A percentile compares a stretch with the other conserved stretches of the same genome.
These are phyloP conservation scores for Huiozyma naganishii DNA, from an alignment of 805 yeast genomes.

Conservation along the genomic window DNA sequence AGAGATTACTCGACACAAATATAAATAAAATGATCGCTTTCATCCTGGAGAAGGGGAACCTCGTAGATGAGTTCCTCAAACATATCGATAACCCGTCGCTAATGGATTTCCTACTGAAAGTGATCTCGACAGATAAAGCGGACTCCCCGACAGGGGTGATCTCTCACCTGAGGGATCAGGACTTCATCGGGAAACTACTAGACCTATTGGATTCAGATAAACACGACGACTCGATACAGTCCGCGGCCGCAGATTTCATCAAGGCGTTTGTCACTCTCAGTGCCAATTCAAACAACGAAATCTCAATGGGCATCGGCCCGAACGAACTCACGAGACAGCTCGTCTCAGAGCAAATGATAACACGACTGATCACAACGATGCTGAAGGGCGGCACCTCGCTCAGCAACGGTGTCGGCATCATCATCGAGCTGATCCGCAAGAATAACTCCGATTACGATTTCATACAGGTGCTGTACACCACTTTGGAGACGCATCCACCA, in stretches of 20 bases:
- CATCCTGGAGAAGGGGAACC: conserved; percentile 49
- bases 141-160: conserved; percentile 83
- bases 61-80: conserved; percentile 69
- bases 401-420: conserved; percentile 86
- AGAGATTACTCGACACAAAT: conserved; percentile 80
- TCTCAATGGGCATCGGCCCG: conserved; percentile 88
- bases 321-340: conserved; percentile 86
- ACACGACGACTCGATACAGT: conserved; percentile 60
- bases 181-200: conserved; percentile 60
- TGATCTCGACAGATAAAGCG: conserved; percentile 86
- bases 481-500: conserved; percentile 85
- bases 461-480: conserved; percentile 71
- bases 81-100: conserved; percentile 89
- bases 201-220: conserved; percentile 49
- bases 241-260: conserved; percentile 88
- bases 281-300: conserved; percentile 80
- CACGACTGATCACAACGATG: conserved; percentile 64
- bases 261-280: conserved; percentile 90
- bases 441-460: conserved; percentile 92
- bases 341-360: conserved; percentile 62
- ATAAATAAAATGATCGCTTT: conserved; percentile 66
- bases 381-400: conserved; percentile 75
- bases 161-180: conserved; percentile 61
- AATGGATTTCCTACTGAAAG: conserved; percentile 83
- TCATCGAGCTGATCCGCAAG: conserved; percentile 87